phyloP scores from a whole-genome alignment of 768 basidiomycete genomes.

The Podaxis pistillaris region DNA sequence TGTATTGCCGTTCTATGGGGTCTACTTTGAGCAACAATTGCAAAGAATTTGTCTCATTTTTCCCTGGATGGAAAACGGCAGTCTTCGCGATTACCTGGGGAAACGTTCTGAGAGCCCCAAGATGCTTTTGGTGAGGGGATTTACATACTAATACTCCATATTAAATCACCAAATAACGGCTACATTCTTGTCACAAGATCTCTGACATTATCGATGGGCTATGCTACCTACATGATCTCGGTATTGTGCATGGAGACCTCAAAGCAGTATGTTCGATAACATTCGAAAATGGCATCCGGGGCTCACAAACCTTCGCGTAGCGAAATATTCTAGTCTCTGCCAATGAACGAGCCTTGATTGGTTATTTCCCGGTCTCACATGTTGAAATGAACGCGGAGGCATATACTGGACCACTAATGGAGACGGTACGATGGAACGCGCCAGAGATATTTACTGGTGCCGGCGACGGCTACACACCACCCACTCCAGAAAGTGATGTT shows the following conservation, averaged over 20 bases:
- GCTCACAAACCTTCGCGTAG: background rate
- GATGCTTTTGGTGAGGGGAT: constrained; percentile 13
- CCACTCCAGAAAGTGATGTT: background rate
- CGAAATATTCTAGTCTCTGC: background rate
- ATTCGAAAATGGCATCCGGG: background rate
- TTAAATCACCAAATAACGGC: background rate
- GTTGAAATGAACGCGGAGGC: background rate
- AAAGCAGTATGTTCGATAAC: background rate
- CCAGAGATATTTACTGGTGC: background rate
- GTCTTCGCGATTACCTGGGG: constrained; percentile 16
- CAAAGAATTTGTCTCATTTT: constrained; percentile 17
- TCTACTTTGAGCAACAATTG: constrained; percentile 19
- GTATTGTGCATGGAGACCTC: constrained; percentile 6
- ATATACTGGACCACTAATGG: background rate
- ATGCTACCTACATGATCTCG: background rate
- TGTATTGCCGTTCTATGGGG: constrained; percentile 34
- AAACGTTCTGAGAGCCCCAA: constrained; percentile 10
- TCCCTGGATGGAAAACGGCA: constrained; percentile 23
- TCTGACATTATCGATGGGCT: background rate
- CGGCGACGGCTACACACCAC: background rate
- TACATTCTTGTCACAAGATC: background rate
- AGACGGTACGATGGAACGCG: background rate
- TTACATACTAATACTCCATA: background rate
- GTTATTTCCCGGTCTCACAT: background rate
- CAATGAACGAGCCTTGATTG: background rate